phyloP scores from a whole-genome alignment of 176 grass and related monocot species.

The Aegilops tauschii region DNA sequence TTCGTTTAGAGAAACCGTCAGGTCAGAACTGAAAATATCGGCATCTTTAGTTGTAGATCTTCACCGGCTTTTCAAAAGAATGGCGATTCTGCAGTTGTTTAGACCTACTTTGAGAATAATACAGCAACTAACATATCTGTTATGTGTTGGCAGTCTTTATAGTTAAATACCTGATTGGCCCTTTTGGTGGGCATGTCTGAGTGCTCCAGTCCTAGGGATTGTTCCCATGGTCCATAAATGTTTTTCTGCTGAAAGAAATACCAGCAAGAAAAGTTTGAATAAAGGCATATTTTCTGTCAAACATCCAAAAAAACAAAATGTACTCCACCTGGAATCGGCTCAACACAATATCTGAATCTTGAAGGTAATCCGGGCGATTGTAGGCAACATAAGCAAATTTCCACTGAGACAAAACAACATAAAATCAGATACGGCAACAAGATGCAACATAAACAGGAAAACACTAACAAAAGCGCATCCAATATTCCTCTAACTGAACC shows the following conservation, averaged over 20 bases:
- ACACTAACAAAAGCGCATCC: not conserved
- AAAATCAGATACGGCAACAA: constrained; percentile 18
- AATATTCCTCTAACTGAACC: not conserved
- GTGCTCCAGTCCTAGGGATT: constrained; percentile 70
- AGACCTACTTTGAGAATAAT: not conserved
- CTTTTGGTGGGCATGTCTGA: constrained; percentile 51
- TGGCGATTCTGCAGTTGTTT: constrained; percentile 58
- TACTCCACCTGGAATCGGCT: constrained; percentile 53
- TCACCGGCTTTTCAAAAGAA: constrained; percentile 74
- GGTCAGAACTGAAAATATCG: not conserved
- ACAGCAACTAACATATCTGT: not conserved
- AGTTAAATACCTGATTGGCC: constrained; percentile 51
- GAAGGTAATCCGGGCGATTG: constrained; percentile 54
- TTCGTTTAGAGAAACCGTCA: not conserved
- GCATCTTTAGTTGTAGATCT: constrained; percentile 63
- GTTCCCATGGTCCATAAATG: constrained; percentile 72
- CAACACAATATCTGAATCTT: constrained; percentile 69
- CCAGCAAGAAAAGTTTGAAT: not conserved
- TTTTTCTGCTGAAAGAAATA: constrained; percentile 35
- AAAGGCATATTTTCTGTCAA: not conserved
- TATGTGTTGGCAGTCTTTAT: not conserved
- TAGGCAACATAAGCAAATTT: constrained; percentile 58
- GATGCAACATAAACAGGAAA: not conserved
- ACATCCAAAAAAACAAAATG: not conserved
- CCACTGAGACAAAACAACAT: constrained; percentile 53